Conservation (phyloP, 2,329 filamentous ascomycete genomes). For the Arthroderma uncinatum region DNA sequence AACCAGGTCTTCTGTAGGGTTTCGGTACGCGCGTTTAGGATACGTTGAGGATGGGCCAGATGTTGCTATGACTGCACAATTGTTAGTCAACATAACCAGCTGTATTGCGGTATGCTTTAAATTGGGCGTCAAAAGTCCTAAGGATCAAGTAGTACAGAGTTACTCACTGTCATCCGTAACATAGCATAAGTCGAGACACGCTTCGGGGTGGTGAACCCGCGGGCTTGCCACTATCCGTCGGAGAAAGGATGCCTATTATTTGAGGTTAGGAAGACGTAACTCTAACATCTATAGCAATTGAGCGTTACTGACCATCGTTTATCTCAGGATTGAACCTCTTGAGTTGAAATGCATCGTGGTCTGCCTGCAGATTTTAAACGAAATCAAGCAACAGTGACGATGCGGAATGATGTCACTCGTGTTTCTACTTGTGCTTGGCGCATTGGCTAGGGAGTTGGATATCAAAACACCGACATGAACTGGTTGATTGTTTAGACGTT, state of each 20-base stretch:
- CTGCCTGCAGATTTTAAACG: background rate
- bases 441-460: background rate
- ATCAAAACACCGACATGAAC: background rate
- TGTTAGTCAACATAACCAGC: background rate
- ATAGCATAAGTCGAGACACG: conserved; percentile 88
- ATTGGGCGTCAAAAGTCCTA: background rate
- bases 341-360: background rate
- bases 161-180: conserved; percentile 61
- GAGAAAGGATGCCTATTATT: conserved; percentile 56
- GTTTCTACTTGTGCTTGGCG: background rate
- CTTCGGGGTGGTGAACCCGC: conserved; percentile 70
- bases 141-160: conserved; percentile 4
- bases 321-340: background rate
- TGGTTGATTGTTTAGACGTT: background rate
- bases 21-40: conserved; percentile 84
- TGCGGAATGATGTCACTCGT: background rate
- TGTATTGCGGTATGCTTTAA: background rate
- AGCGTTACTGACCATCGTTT: background rate
- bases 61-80: conserved; percentile 48
- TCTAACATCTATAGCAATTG: background rate
- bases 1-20: conserved; percentile 77
- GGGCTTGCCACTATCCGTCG: conserved; percentile 88
- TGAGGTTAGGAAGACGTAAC: background rate
- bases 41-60: conserved; percentile 85
- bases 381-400: background rate